Base-by-base conservation (phyloP, 306 rosid genomes). In the Quercus mongolica region DNA sequence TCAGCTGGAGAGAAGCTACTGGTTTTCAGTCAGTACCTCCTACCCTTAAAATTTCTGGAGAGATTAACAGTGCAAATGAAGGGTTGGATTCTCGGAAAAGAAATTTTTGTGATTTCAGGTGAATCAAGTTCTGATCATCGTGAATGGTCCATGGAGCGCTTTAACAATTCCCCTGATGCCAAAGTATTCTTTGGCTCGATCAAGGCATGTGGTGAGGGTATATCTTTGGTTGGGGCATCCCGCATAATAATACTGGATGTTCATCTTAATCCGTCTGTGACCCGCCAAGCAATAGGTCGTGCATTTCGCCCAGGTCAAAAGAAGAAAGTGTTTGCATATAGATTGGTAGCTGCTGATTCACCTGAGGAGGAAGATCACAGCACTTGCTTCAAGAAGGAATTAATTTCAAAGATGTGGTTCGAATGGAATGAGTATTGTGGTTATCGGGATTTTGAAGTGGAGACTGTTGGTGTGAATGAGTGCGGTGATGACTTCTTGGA, bases 151-250 rank as follows among this genome's bases (percentile, higher is more conserved):
- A 91, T 93, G 99, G 92, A 95, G 19, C 90, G 62, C n/a, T 93
- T 95, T 62, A 95, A 93, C 80, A 90, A 82, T 67, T 89, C 98
- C 1, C 79, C 93, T 11, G 84, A 86, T 59, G 98, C 99, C 6
- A 89, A 79, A 85, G 87, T 95, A 46, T 93, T 95, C 83, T 92
- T 95, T 83, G 99, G 99, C 78, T 95, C 99, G 4, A 95, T 95
- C 68, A 95, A 95, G 87, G 99, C 99, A 2, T 95, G 99, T 56
- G 99, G 99, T 28, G 99, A 95, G 83, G 99, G 99, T 12, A 95
- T 95, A 62, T 95, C 99, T 19, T 74, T 93, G 79, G 98, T 95
- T 65, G 99, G 99, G 61, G 99, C 99, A 30, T 95, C 99, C 11
- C 95, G 97, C 21, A 75, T 95, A 23, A 79, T 95, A 17, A 86